Conservation (phyloP, 805 yeast genomes). For the Yarrowia sp. region DNA sequence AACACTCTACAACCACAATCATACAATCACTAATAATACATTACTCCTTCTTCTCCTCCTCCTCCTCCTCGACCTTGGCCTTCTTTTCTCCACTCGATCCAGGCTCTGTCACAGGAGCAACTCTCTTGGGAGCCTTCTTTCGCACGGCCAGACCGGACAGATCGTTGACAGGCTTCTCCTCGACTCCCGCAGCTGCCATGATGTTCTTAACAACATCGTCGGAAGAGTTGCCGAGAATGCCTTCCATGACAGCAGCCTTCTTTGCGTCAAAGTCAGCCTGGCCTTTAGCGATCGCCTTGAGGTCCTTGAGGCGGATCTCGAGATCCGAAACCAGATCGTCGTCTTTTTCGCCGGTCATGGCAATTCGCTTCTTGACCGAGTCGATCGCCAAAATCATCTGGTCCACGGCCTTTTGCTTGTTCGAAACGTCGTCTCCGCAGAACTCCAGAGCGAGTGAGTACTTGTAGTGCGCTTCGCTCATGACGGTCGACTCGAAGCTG, state of each 20-base stretch:
- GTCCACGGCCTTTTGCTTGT: constrained; percentile 51
- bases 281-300: constrained; percentile 27
- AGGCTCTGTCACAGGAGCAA: constrained; percentile 22
- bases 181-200: neutral
- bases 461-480: constrained; percentile 80
- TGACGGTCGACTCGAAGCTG: constrained; percentile 51
- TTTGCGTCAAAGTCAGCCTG: constrained; percentile 47
- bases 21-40: too few relatives aligned
- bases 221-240: constrained; percentile 72
- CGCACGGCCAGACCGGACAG: constrained; percentile 12
- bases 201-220: constrained; percentile 10
- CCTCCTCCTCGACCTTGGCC: neutral
- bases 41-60: neutral
- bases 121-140: constrained; percentile 25
- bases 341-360: constrained; percentile 43
- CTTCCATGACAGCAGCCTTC: constrained; percentile 78
- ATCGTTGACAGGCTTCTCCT: neutral
- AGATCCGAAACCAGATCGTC: constrained; percentile 39
- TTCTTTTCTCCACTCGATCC: constrained; percentile 11
- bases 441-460: constrained; percentile 77
- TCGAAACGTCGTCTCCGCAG: constrained; percentile 50
- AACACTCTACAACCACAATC: too few relatives aligned
- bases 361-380: constrained; percentile 46
- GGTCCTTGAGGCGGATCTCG: constrained; percentile 36
- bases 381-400: constrained; percentile 55